Conservation (phyloP, 352 stramenopile genomes). For the Phytopythium oedochilum region DNA sequence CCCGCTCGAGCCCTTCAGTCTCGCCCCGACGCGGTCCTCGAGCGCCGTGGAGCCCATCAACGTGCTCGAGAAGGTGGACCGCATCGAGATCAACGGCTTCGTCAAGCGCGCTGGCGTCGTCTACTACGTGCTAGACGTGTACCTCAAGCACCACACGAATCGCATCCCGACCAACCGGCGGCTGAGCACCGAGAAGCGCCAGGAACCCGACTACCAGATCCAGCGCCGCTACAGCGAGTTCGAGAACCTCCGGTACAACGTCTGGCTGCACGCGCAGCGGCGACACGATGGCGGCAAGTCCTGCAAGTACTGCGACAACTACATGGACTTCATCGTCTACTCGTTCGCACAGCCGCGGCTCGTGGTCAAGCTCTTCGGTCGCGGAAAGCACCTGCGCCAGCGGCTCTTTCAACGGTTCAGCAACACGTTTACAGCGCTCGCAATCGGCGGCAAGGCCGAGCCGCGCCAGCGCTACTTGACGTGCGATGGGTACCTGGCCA, state of each 20-base stretch:
- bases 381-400: conserved; percentile 21
- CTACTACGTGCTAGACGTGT: conserved; percentile 50
- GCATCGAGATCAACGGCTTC: conserved; percentile 36
- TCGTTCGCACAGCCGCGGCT: conserved; percentile 32
- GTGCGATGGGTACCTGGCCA: conserved; percentile 24
- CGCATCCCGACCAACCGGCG: conserved; percentile 12
- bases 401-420: conserved; percentile 22
- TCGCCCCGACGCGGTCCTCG: conserved; percentile 31
- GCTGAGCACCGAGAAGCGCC: conserved; percentile 6
- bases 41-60: conserved; percentile 28
- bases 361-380: conserved; percentile 26
- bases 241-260: conserved; percentile 24
- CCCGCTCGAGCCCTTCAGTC: conserved; percentile 24
- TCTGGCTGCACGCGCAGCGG: conserved; percentile 20
- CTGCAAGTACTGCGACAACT: conserved; percentile 31
- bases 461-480: conserved; percentile 15
- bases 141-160: conserved; percentile 33
- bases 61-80: conserved; percentile 39
- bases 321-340: conserved; percentile 35
- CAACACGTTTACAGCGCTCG: conserved; percentile 27
- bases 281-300: conserved; percentile 7
- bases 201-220: conserved; percentile 25
- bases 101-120: conserved; percentile 27
- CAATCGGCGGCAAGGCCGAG: conserved; percentile 16
- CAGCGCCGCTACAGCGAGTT: conserved; percentile 28